These are phyloP conservation scores for Monosporascus sp. DNA, from an alignment of 2,329 filamentous ascomycete genomes.

Conservation along the genomic window DNA sequence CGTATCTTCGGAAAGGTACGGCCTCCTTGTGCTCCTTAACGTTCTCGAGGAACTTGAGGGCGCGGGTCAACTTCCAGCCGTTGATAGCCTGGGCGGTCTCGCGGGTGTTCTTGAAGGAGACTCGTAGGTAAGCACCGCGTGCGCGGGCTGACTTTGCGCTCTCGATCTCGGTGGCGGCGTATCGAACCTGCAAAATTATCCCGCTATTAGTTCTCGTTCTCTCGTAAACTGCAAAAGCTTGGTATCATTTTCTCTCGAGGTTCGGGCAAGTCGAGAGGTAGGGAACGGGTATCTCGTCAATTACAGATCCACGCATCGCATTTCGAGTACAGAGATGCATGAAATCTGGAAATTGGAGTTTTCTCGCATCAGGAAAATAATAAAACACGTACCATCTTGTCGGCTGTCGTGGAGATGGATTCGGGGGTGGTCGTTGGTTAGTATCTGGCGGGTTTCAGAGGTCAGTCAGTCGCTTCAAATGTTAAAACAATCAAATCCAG, in stretches of 20 bases:
- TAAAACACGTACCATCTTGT: slow-evolving; percentile 49
- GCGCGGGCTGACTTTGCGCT: slow-evolving; percentile 92
- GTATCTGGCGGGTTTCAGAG: slow-evolving; percentile 36
- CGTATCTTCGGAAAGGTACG: slow-evolving; percentile 96
- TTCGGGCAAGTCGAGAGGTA: neutral
- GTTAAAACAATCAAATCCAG: slow-evolving; percentile 26
- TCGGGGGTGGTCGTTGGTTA: slow-evolving; percentile 46
- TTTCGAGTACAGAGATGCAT: neutral
- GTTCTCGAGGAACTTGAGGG: slow-evolving; percentile 96
- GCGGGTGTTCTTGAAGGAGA: slow-evolving; percentile 99
- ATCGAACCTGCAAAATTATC: slow-evolving; percentile 66
- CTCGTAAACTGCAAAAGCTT: neutral
- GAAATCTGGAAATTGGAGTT: neutral
- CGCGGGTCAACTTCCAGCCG: slow-evolving; percentile 96
- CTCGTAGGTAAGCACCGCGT: slow-evolving; percentile 97
- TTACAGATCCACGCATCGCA: slow-evolving; percentile 3
- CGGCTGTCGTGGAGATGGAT: slow-evolving; percentile 46
- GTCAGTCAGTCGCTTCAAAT: slow-evolving; percentile 38
- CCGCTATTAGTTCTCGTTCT: slow-evolving; percentile 12
- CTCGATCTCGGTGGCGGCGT: slow-evolving; percentile 86
- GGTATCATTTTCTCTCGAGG: neutral
- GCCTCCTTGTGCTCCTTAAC: slow-evolving; percentile 96
- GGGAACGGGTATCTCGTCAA: neutral
- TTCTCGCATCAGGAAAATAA: neutral
- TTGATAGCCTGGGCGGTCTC: slow-evolving; percentile 99